Conservation (phyloP, 1,139 yeast genomes). For the Yamadazyma diospyri region DNA sequence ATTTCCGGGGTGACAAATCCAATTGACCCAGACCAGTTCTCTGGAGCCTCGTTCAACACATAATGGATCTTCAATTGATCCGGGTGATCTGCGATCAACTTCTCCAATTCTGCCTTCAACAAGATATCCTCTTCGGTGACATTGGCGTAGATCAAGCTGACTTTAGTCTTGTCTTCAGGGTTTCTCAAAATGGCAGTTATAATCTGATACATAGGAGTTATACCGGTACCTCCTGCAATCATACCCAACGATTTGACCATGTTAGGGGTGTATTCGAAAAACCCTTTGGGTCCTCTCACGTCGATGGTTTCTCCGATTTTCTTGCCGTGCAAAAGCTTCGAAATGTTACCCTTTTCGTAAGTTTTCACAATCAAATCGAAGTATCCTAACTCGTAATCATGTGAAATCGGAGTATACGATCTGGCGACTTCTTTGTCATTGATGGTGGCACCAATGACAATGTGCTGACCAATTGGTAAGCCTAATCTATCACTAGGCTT, state of each 20-base stretch:
- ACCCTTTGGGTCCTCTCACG: constrained; percentile 89
- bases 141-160: constrained; percentile 77
- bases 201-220: constrained; percentile 91
- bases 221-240: constrained; percentile 96
- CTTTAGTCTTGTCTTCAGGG: constrained; percentile 82
- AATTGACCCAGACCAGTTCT: constrained; percentile 44
- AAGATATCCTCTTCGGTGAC: constrained; percentile 74
- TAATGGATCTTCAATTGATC: constrained; percentile 74
- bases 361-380: constrained; percentile 89
- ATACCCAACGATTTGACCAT: constrained; percentile 74
- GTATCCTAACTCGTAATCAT: constrained; percentile 80
- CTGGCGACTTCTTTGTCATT: constrained; percentile 80
- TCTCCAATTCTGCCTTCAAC: constrained; percentile 72
- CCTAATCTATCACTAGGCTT: constrained; percentile 73
- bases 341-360: constrained; percentile 89
- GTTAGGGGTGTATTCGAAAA: constrained; percentile 80
- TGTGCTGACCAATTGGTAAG: constrained; percentile 93
- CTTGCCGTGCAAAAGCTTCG: constrained; percentile 69
- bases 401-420: constrained; percentile 91
- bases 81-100: constrained; percentile 58
- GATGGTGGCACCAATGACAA: constrained; percentile 64
- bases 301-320: constrained; percentile 44
- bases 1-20: constrained; percentile 77
- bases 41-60: constrained; percentile 69
- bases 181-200: constrained; percentile 65